Conservation (phyloP, 1,284 basidiomycete genomes). For the Apiotrichum mycotoxinovorans region DNA sequence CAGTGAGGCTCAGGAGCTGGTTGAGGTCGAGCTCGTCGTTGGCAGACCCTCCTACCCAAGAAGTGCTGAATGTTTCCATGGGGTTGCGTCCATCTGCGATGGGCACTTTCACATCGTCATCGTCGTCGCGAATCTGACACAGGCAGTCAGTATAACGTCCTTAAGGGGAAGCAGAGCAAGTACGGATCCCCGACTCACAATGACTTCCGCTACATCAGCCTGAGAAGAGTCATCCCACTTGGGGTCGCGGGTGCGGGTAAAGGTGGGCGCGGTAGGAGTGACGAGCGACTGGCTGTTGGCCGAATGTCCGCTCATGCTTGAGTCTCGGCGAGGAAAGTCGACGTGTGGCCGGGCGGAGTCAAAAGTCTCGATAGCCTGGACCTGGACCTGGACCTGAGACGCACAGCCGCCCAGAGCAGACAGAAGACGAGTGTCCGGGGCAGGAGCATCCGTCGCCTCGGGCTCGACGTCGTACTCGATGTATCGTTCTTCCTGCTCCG, state of each 20-base stretch:
- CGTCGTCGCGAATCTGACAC: background rate
- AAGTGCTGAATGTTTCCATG: background rate
- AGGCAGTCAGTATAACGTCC: background rate
- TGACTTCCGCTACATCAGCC: background rate
- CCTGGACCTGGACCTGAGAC: background rate
- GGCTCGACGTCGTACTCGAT: slow-evolving; percentile 3
- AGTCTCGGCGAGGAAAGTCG: background rate
- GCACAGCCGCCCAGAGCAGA: background rate
- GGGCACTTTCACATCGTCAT: background rate
- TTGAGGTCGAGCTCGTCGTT: background rate
- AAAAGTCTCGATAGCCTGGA: background rate
- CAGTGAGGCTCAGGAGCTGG: background rate
- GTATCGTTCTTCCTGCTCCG: background rate
- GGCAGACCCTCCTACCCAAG: background rate
- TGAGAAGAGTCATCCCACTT: background rate
- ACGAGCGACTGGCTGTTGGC: background rate
- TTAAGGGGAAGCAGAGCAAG: too few species aligned
- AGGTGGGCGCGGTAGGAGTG: background rate
- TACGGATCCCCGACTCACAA: too few species aligned
- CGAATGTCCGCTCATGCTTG: background rate
- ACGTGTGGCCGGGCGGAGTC: background rate
- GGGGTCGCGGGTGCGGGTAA: background rate
- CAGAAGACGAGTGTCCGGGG: background rate
- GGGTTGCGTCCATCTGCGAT: background rate
- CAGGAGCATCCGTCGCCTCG: background rate